These are phyloP conservation scores for Phlebiopsis flavidoalba DNA, from an alignment of 768 basidiomycete genomes.

Conservation along the genomic window DNA sequence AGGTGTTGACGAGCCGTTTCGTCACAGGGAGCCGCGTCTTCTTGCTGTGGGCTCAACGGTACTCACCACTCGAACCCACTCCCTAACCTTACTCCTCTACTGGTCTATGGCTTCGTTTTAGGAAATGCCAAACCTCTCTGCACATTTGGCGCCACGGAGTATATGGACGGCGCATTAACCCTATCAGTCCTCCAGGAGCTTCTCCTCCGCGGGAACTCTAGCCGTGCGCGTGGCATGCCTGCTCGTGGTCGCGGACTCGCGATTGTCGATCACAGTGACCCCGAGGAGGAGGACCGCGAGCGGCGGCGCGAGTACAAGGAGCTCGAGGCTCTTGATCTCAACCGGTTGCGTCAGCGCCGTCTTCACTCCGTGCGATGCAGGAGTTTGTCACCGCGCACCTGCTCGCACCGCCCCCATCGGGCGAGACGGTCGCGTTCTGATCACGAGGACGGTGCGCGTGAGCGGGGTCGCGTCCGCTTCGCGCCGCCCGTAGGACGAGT, in stretches of 20 bases:
- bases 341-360: slow-evolving; percentile 93
- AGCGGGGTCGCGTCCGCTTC: slow-evolving; percentile 30
- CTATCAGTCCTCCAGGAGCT: slow-evolving; percentile 83
- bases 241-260: slow-evolving; percentile 56
- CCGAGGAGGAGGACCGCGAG: slow-evolving; percentile 74
- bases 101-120: slow-evolving; percentile 30
- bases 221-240: slow-evolving; percentile 63
- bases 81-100: slow-evolving; percentile 7
- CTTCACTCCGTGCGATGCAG: slow-evolving; percentile 78
- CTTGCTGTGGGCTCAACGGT: slow-evolving; percentile 77
- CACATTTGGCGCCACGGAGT: slow-evolving; percentile 97
- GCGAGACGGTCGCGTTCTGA: slow-evolving; percentile 42
- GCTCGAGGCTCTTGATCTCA: slow-evolving; percentile 84
- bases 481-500: slow-evolving; percentile 24
- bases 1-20: slow-evolving; percentile 85
- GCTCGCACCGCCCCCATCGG: slow-evolving; percentile 33
- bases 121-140: slow-evolving; percentile 84
- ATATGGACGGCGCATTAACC: slow-evolving; percentile 93
- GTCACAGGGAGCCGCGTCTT: slow-evolving; percentile 88
- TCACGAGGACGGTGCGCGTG: slow-evolving; percentile 24
- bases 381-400: slow-evolving; percentile 76
- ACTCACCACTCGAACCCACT: slow-evolving; percentile 16
- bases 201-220: slow-evolving; percentile 77
- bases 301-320: slow-evolving; percentile 69
- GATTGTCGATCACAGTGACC: slow-evolving; percentile 44